Conservation (phyloP, 2,329 filamentous ascomycete species). For the Clarireedia homoeocarpa region DNA sequence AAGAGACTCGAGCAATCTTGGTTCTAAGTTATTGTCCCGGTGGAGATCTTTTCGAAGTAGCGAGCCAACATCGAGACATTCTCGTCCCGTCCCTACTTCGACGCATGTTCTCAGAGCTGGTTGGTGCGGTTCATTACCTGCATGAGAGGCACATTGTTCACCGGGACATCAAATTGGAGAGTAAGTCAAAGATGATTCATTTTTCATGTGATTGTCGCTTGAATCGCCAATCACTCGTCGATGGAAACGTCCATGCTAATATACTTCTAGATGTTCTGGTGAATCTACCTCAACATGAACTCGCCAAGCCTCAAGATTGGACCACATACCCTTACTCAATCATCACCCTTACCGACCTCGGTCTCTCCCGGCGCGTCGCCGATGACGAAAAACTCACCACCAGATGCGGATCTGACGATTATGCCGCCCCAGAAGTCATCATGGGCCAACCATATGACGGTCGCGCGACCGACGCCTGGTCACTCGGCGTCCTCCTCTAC, state of each 20-base stretch:
- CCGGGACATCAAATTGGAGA: slow-evolving; percentile 96
- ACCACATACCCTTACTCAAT: slow-evolving; percentile 71
- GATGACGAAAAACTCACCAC: slow-evolving; percentile 87
- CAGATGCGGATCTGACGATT: slow-evolving; percentile 92
- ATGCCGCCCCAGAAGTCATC: slow-evolving; percentile 91
- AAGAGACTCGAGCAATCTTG: slow-evolving; percentile 72
- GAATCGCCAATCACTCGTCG: background rate
- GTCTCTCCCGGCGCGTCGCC: slow-evolving; percentile 77
- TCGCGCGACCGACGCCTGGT: slow-evolving; percentile 88
- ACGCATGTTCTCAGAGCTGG: slow-evolving; percentile 82
- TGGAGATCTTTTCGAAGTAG: slow-evolving; percentile 90
- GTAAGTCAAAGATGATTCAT: slow-evolving; percentile 42
- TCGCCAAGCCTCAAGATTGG: slow-evolving; percentile 62
- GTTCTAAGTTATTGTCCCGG: slow-evolving; percentile 89
- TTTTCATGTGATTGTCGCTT: background rate
- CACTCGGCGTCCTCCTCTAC: slow-evolving; percentile 85
- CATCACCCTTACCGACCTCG: slow-evolving; percentile 84
- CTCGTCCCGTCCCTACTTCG: slow-evolving; percentile 64
- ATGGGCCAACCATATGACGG: slow-evolving; percentile 94
- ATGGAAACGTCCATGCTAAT: background rate
- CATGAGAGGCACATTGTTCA: slow-evolving; percentile 85
- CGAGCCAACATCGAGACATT: slow-evolving; percentile 60
- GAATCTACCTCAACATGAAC: slow-evolving; percentile 64
- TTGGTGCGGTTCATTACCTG: slow-evolving; percentile 78
- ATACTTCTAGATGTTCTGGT: slow-evolving; percentile 69